phyloP scores from a whole-genome alignment of 768 basidiomycete species.

The Collybiopsis luxurians region DNA sequence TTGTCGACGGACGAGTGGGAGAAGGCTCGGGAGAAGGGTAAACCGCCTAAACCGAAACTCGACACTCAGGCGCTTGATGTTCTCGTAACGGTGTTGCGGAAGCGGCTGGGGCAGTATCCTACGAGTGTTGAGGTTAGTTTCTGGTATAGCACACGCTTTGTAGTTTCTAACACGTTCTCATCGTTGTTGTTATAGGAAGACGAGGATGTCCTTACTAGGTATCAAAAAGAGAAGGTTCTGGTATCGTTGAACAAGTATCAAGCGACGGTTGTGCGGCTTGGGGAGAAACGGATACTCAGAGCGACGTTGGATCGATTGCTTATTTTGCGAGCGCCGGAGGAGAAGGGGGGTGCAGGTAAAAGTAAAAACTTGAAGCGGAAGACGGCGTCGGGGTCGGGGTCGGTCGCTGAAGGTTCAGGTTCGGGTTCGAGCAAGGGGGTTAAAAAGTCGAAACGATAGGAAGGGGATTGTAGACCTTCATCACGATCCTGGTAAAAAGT shows the following conservation, averaged over 20 bases:
- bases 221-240: constrained; percentile 7
- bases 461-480: not conserved
- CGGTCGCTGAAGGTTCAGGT: not conserved
- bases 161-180: too few relatives aligned
- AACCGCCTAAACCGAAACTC: constrained; percentile 70
- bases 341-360: not conserved
- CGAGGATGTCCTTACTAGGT: constrained; percentile 36
- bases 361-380: not conserved
- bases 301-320: not conserved
- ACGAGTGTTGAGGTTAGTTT: constrained; percentile 52
- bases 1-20: constrained; percentile 57
- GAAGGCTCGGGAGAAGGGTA: constrained; percentile 56
- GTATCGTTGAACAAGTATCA: constrained; percentile 48
- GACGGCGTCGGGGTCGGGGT: not conserved
- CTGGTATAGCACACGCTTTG: too few relatives aligned
- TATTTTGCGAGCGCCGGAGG: not conserved
- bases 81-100: constrained; percentile 44
- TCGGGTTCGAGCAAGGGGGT: not conserved
- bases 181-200: too few relatives aligned
- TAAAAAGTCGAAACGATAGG: constrained; percentile 2
- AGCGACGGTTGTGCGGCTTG: constrained; percentile 72
- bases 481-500: too few relatives aligned
- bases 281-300: constrained; percentile 73
- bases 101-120: constrained; percentile 53
- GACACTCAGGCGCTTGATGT: constrained; percentile 48